phyloP scores from a whole-genome alignment of 495 filamentous ascomycete species.

The Letharia columbiana region DNA sequence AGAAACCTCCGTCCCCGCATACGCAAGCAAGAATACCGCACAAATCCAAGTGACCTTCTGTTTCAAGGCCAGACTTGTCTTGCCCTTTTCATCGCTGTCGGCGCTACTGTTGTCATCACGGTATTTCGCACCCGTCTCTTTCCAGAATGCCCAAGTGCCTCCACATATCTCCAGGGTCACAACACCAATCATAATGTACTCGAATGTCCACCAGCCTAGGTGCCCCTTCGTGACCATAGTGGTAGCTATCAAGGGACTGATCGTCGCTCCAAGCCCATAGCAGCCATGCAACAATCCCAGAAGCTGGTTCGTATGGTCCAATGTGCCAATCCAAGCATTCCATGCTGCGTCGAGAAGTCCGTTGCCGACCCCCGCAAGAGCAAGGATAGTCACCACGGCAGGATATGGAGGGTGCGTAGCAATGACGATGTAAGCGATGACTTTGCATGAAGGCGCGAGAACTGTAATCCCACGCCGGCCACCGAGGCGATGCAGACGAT shows the following conservation, averaged over 20 bases:
- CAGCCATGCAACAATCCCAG: conserved; percentile 50
- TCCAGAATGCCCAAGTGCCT: conserved; percentile 56
- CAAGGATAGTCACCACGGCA: conserved; percentile 48
- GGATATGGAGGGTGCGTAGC: conserved; percentile 52
- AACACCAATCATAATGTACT: conserved; percentile 57
- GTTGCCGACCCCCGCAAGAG: conserved; percentile 55
- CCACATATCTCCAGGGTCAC: conserved; percentile 51
- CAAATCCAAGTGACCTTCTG: conserved; percentile 63
- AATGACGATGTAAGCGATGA: conserved; percentile 56
- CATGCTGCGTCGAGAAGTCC: conserved; percentile 54
- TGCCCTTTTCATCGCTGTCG: conserved; percentile 35
- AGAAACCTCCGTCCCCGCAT: conserved; percentile 79
- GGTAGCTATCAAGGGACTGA: conserved; percentile 50
- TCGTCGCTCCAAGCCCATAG: conserved; percentile 50
- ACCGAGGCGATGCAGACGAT: conserved; percentile 46
- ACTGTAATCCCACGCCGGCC: conserved; percentile 71
- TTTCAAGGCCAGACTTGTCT: conserved; percentile 49
- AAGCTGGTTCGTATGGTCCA: conserved; percentile 54
- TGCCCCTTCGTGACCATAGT: conserved; percentile 43
- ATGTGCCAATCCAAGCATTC: conserved; percentile 58
- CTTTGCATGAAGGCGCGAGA: conserved; percentile 53
- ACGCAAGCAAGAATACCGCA: conserved; percentile 66
- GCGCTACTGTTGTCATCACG: conserved; percentile 38
- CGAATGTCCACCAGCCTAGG: conserved; percentile 50
- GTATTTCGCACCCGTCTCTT: conserved; percentile 52